Conservation (phyloP, 1,284 basidiomycete species). For the Malassezia sp. region DNA sequence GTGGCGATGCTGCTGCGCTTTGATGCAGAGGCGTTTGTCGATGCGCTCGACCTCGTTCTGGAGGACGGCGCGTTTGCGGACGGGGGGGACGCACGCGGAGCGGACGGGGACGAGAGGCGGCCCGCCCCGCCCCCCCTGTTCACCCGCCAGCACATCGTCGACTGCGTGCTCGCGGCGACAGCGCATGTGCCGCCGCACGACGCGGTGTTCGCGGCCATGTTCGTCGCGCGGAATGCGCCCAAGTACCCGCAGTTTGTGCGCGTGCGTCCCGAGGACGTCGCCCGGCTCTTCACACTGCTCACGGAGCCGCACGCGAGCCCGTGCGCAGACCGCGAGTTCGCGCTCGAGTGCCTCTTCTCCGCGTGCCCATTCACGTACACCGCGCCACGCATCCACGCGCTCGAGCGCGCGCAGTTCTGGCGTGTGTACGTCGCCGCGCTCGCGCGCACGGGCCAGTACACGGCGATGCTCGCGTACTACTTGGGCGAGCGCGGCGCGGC, state of each 20-base stretch:
- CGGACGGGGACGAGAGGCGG: no score
- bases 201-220: constrained; percentile 77
- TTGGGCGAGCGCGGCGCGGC: constrained; percentile 61
- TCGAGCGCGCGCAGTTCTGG: constrained; percentile 76
- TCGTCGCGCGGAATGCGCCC: constrained; percentile 87
- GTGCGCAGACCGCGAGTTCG: constrained; percentile 69
- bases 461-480: constrained; percentile 60
- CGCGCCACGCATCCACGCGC: constrained; percentile 59
- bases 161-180: constrained; percentile 68
- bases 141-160: constrained; percentile 70
- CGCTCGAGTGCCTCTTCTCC: constrained; percentile 87
- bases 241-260: constrained; percentile 86
- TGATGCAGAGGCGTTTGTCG: constrained; percentile 86
- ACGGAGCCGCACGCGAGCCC: constrained; percentile 60
- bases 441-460: constrained; percentile 65
- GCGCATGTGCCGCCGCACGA: background rate
- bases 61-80: constrained; percentile 86
- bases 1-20: background rate
- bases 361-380: constrained; percentile 71
- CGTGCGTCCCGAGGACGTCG: constrained; percentile 59
- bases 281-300: constrained; percentile 66
- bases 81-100: constrained; percentile 32
- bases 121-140: no score
- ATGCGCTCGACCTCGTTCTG: constrained; percentile 84
- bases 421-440: constrained; percentile 74